Conservation (phyloP, 2,329 filamentous ascomycete genomes). For the Diaporthe sp. region DNA sequence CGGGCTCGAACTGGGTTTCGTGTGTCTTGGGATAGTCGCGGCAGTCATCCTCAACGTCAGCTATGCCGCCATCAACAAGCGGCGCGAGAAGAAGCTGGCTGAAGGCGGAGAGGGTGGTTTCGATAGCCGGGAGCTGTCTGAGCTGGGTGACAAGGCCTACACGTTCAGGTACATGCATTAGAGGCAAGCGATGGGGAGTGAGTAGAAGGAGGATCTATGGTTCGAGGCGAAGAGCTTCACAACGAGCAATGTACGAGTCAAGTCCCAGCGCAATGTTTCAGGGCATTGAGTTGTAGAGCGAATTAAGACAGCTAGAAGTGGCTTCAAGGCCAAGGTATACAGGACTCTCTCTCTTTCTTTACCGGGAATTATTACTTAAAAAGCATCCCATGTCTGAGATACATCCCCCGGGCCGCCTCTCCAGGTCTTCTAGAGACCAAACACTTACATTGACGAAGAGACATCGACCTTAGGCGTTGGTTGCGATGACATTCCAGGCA, state of each 20-base stretch:
- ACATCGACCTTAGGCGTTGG: background rate
- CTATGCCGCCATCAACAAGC: slow-evolving; percentile 72
- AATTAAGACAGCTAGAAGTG: background rate
- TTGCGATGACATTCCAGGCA: background rate
- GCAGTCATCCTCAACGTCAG: slow-evolving; percentile 59
- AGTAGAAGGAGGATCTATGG: background rate
- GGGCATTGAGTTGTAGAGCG: background rate
- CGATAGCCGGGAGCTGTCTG: slow-evolving; percentile 65
- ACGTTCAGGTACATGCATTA: slow-evolving; percentile 73
- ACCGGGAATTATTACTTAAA: background rate
- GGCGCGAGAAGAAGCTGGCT: slow-evolving; percentile 61
- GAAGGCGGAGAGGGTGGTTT: slow-evolving; percentile 57
- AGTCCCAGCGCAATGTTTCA: background rate
- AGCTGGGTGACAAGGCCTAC: slow-evolving; percentile 71
- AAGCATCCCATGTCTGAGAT: background rate
- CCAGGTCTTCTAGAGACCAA: too few species aligned
- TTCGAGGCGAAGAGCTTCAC: background rate
- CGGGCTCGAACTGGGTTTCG: slow-evolving; percentile 63
- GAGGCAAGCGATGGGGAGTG: slow-evolving; percentile 24
- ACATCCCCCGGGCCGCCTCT: too few species aligned
- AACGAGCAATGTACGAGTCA: background rate
- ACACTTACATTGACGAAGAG: background rate
- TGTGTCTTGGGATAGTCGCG: slow-evolving; percentile 59
- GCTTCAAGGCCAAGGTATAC: background rate
- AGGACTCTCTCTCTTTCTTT: background rate